Percentiles rank a stretch among this genome's conserved stretches.
Conservation (phyloP, 164 flowering plant species). For the Santalum album region DNA sequence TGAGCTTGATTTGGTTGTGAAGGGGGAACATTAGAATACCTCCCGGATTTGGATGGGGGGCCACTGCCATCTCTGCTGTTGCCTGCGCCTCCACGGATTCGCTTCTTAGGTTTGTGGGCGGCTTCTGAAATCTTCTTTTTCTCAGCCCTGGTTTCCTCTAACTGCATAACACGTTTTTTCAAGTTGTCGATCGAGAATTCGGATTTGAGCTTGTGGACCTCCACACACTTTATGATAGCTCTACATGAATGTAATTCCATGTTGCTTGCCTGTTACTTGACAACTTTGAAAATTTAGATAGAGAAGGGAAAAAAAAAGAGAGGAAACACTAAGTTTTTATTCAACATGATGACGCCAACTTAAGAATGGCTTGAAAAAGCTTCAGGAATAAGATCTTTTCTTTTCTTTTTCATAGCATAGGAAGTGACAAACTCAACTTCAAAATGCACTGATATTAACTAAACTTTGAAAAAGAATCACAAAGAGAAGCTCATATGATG, state of each 20-base stretch:
- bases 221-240: slow-evolving; percentile 51
- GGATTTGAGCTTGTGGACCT: slow-evolving; percentile 53
- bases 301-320: too few species aligned
- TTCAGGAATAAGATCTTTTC: too few species aligned
- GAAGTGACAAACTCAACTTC: too few species aligned
- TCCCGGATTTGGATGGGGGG: slow-evolving; percentile 29
- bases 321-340: background rate
- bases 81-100: slow-evolving; percentile 22
- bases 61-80: slow-evolving; percentile 26
- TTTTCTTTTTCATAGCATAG: too few species aligned
- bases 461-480: too few species aligned
- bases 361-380: too few species aligned
- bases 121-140: slow-evolving; percentile 27
- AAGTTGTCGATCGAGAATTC: slow-evolving; percentile 35
- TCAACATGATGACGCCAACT: too few species aligned
- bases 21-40: slow-evolving; percentile 20
- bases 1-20: slow-evolving; percentile 29
- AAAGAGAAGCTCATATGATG: too few species aligned
- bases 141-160: slow-evolving; percentile 46
- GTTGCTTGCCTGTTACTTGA: slow-evolving; percentile 32
- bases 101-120: slow-evolving; percentile 26
- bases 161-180: slow-evolving; percentile 30
- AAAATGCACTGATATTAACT: too few species aligned
- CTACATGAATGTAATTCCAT: slow-evolving; percentile 41
- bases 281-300: background rate